A percentile compares a stretch with the other conserved stretches of the same genome.
phyloP scores from a whole-genome alignment of 163 green algal genomes.

The Chlamydomonas reinhardtii region DNA sequence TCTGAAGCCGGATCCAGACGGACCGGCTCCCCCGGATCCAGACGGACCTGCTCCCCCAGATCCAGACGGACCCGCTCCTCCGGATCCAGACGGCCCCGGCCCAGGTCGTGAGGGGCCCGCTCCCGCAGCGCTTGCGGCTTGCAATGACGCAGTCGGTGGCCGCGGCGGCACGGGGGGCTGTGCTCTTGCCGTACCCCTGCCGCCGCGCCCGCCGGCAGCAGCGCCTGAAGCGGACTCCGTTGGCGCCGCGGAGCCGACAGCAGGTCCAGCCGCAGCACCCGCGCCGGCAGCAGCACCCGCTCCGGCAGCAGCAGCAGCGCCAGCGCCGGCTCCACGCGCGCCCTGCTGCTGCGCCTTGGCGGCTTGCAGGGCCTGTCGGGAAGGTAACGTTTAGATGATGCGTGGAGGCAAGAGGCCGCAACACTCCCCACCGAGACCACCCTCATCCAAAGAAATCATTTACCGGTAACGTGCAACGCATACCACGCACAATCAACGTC shows the following conservation, averaged over 20 bases:
- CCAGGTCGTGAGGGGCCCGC: neutral
- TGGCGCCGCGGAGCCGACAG: neutral
- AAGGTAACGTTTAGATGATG: no score
- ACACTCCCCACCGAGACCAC: no score
- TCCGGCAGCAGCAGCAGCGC: neutral
- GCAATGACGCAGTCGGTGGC: no score
- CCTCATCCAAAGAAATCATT: no score
- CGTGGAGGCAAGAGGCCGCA: no score
- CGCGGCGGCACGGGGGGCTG: no score
- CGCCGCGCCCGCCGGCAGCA: neutral
- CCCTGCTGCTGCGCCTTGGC: slow-evolving; percentile 34
- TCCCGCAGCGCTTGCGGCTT: no score
- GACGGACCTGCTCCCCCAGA: neutral
- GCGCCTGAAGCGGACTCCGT: neutral
- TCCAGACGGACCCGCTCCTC: neutral
- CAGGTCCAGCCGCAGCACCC: neutral
- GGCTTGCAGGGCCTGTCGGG: slow-evolving; percentile 51
- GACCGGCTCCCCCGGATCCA: neutral
- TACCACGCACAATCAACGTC: no score
- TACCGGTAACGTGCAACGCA: no score
- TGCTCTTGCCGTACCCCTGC: neutral
- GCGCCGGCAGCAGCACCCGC: neutral
- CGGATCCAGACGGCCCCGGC: neutral
- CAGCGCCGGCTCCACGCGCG: neutral
- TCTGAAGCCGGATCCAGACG: neutral